phyloP scores from a whole-genome alignment of 129 eudicot species.

The Smallanthus sonchifolius region DNA sequence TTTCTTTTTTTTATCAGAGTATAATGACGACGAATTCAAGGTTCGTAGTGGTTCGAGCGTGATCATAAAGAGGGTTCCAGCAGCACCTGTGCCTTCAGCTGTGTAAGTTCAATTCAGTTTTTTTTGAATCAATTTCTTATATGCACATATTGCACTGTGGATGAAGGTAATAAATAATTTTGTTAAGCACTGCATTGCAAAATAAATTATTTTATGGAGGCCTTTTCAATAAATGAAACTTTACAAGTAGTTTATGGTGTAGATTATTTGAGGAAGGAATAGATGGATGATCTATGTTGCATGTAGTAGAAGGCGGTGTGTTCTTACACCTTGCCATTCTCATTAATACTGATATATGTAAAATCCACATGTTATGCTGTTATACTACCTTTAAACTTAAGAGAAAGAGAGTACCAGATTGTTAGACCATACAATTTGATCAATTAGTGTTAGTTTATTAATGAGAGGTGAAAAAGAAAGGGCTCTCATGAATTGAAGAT shows the following conservation, averaged over 20 bases:
- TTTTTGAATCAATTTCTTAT: not conserved
- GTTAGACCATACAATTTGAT: conserved; percentile 1
- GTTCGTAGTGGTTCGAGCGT: conserved; percentile 82
- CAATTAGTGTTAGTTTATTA: not conserved
- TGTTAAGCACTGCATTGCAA: not conserved
- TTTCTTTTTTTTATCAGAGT: conserved; percentile 39
- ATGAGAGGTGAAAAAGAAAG: no score
- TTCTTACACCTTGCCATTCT: not conserved
- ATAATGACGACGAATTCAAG: conserved; percentile 44
- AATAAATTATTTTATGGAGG: not conserved
- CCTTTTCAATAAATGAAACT: not conserved
- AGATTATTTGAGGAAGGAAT: not conserved
- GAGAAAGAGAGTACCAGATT: not conserved
- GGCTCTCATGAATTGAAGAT: not conserved
- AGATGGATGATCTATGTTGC: not conserved
- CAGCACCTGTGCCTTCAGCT: conserved; percentile 39
- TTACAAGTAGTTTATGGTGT: not conserved
- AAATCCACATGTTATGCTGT: not conserved
- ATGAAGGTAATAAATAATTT: not conserved
- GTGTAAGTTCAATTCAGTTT: conserved; percentile 39
- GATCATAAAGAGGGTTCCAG: conserved; percentile 79
- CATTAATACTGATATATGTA: not conserved
- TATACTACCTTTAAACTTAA: not conserved
- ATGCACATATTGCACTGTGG: not conserved
- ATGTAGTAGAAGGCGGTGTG: not conserved